phyloP scores from a whole-genome alignment of 495 filamentous ascomycete genomes.

The Hyaloscypha hepaticicola region DNA sequence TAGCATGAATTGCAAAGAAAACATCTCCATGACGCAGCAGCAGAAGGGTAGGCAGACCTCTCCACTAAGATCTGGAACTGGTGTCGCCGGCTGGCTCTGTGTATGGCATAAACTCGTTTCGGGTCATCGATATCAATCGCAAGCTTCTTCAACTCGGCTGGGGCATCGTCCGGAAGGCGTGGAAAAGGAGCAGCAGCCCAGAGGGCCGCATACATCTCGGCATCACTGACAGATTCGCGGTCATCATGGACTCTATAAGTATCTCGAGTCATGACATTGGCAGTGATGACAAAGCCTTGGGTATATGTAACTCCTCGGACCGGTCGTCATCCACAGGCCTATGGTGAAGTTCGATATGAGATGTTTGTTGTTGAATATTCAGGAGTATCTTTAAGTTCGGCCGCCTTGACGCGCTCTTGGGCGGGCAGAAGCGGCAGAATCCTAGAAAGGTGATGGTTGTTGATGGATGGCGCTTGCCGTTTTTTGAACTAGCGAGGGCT shows the following conservation, averaged over 20 bases:
- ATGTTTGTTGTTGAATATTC: not conserved
- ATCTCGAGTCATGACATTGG: slow-evolving; percentile 56
- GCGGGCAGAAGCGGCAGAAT: not conserved
- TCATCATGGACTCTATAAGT: slow-evolving; percentile 40
- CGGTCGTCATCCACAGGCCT: not conserved
- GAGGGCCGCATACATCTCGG: slow-evolving; percentile 44
- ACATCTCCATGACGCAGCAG: not conserved
- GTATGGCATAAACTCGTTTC: slow-evolving; percentile 49
- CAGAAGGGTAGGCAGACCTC: slow-evolving; percentile 39
- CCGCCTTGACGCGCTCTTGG: not conserved
- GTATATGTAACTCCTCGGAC: not conserved
- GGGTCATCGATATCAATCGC: slow-evolving; percentile 52
- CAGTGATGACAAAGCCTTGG: not conserved
- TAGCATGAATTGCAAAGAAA: slow-evolving; percentile 1
- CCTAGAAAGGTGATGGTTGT: not conserved
- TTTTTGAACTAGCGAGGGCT: not conserved
- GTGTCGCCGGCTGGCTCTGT: slow-evolving; percentile 51
- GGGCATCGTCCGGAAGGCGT: slow-evolving; percentile 50
- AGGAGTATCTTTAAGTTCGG: not conserved
- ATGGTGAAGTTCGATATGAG: not conserved
- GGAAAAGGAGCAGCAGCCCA: slow-evolving; percentile 53
- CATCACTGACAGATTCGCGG: slow-evolving; percentile 25
- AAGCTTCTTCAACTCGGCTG: slow-evolving; percentile 47
- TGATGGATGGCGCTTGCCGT: not conserved
- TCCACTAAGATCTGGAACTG: slow-evolving; percentile 54